Evolutionary conservation across 1,284 basidiomycete species (phyloP), one percentile per base, ranked within the genome.

Genomic region (Lentinula novae-zelandiae): DNA sequence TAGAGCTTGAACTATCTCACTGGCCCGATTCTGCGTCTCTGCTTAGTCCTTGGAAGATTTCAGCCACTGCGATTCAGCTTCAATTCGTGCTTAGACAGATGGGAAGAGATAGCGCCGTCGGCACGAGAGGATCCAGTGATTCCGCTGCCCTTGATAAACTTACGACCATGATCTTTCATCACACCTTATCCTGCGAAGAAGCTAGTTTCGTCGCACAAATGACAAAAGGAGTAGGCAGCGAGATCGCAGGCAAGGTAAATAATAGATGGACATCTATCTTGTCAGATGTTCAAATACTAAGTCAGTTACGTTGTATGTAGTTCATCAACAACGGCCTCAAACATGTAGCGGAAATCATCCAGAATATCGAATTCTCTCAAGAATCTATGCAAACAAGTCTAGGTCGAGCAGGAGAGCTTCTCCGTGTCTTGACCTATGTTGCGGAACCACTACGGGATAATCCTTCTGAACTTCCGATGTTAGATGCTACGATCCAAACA

Each of bases 171-270:
- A 75, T 93, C 10, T 87, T 92, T 66, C 84, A 83, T 62, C 83
- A 89, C 62, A 83, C 83, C 12, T 85, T 90, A 72, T 83, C 85
- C 9, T 81, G 84, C 0, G 88, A 92, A 66, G 86, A 92, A 71
- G 90, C 89, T 0, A 88, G 87, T 65, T 89, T 92, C 65, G 83
- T 93, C 13, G 88, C 87, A 8, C 87, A 90, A 67, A 87, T 92
- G 79, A 81, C 86, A 38, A 82, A 82, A 63, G 88, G 87, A 36
- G 86, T 87, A 12, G 85, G 86, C 55, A 77, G 75, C 51, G 75
- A 78, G 1, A 84, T 93, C 48, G 86, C 85, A 4, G 78, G 78
- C 52, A 91, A 89, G 82, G 90, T 90, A 3, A 4, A 3, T 64
- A 53, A 55, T 53, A 5, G 8, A 34, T 39, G 2, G 51, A n/a